phyloP scores from a whole-genome alignment of 768 basidiomycete species.

The Collybia sordida region DNA sequence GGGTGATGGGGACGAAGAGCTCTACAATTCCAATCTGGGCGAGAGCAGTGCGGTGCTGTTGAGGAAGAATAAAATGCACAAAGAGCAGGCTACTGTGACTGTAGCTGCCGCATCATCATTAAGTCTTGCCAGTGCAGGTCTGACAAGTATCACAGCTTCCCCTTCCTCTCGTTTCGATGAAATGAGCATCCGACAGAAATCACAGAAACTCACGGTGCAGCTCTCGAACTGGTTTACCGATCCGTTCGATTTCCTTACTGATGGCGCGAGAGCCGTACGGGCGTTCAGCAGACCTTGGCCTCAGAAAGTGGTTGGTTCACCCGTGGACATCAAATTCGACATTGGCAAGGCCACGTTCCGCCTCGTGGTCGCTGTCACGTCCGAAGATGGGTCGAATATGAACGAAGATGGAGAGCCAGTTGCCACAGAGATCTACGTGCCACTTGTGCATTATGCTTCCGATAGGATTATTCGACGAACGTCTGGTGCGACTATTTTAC shows the following conservation, averaged over 20 bases:
- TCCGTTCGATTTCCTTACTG: constrained; percentile 73
- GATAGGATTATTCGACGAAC: constrained; percentile 3
- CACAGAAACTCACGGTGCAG: constrained; percentile 12
- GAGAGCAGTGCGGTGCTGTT: constrained; percentile 41
- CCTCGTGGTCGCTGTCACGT: constrained; percentile 60
- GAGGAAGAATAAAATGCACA: constrained; percentile 20
- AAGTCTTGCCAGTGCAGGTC: constrained; percentile 21
- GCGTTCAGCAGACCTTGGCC: constrained; percentile 90
- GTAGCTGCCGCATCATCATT: constrained; percentile 22
- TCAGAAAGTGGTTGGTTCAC: constrained; percentile 66
- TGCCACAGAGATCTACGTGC: constrained; percentile 90
- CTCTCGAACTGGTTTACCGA: constrained; percentile 40
- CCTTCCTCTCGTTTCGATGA: neutral
- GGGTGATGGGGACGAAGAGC: constrained; percentile 12
- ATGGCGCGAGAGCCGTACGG: constrained; percentile 81
- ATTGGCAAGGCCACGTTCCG: constrained; percentile 68
- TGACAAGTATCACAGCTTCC: constrained; percentile 9
- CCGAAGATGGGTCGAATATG: constrained; percentile 48
- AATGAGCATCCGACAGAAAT: constrained; percentile 7
- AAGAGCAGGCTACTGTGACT: constrained; percentile 8
- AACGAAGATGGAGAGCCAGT: constrained; percentile 32
- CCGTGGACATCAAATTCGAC: constrained; percentile 72
- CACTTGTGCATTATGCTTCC: constrained; percentile 81
- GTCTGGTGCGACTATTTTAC: no score
- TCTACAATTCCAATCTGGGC: constrained; percentile 20